phyloP scores from a whole-genome alignment of 2,329 filamentous ascomycete genomes.

The Penicillium hesseltinei region DNA sequence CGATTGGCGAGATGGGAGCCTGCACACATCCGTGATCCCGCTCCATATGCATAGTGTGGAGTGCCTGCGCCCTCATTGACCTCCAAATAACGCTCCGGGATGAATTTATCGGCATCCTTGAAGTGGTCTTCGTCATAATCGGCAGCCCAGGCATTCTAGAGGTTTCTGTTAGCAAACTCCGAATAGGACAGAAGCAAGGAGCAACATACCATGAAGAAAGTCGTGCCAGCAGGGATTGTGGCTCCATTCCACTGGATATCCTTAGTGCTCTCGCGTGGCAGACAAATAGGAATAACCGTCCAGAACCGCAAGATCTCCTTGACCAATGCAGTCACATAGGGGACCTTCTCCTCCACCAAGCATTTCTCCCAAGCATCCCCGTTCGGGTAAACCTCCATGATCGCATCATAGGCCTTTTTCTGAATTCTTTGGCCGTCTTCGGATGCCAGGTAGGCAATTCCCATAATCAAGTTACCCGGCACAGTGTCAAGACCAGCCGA shows the following conservation, averaged over 20 bases:
- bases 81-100: slow-evolving; percentile 69
- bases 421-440: slow-evolving; percentile 68
- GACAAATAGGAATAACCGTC: slow-evolving; percentile 75
- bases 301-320: slow-evolving; percentile 78
- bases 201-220: slow-evolving; percentile 67
- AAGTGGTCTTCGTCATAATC: slow-evolving; percentile 71
- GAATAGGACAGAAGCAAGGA: not conserved
- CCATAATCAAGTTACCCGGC: slow-evolving; percentile 75
- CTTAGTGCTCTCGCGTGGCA: slow-evolving; percentile 70
- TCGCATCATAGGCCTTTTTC: slow-evolving; percentile 65
- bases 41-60: slow-evolving; percentile 62
- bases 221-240: slow-evolving; percentile 70
- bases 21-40: slow-evolving; percentile 63
- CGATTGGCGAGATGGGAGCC: slow-evolving; percentile 64
- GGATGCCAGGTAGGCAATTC: slow-evolving; percentile 71
- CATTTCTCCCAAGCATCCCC: slow-evolving; percentile 75
- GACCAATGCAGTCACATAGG: slow-evolving; percentile 73
- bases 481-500: slow-evolving; percentile 80
- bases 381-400: slow-evolving; percentile 68
- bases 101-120: slow-evolving; percentile 60
- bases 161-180: not conserved
- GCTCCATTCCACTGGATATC: slow-evolving; percentile 68
- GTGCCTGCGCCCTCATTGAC: slow-evolving; percentile 53
- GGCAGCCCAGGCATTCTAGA: slow-evolving; percentile 68
- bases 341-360: slow-evolving; percentile 69